Percentiles rank a stretch among this genome's conserved stretches.
Evolutionary conservation across 345 rosid species (phyloP).

Genomic region (Acer negundo): DNA sequence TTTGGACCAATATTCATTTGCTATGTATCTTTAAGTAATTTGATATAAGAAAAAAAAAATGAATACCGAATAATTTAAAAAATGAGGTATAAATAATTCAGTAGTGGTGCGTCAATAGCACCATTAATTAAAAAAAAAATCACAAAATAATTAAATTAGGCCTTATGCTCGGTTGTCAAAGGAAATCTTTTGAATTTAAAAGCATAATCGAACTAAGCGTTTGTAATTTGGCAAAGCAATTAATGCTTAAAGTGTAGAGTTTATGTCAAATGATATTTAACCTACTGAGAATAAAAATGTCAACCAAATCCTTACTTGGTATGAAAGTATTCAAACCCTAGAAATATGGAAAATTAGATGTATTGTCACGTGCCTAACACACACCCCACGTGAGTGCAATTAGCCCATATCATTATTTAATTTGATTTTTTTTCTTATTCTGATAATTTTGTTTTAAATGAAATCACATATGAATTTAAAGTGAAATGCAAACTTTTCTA

Average conservation of each 20-base stretch:
- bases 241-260: not conserved
- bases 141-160: not conserved
- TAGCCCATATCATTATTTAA: not conserved
- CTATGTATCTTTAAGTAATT: too few species aligned
- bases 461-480: not conserved
- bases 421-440: not conserved
- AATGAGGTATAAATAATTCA: too few species aligned
- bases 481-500: not conserved
- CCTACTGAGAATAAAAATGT: not conserved
- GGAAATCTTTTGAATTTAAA: not conserved
- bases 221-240: not conserved
- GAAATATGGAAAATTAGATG: not conserved
- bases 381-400: conserved; percentile 16
- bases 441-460: not conserved
- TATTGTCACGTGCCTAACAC: conserved; percentile 22
- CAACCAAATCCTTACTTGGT: not conserved
- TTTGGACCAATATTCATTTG: too few species aligned
- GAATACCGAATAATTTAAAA: too few species aligned
- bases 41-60: too few species aligned
- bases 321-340: not conserved
- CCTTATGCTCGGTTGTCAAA: not conserved
- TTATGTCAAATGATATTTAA: not conserved
- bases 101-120: too few species aligned
- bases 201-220: not conserved
- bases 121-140: too few species aligned